Conservation (phyloP, 441 rosid species). For the Gossypium lobatum region DNA sequence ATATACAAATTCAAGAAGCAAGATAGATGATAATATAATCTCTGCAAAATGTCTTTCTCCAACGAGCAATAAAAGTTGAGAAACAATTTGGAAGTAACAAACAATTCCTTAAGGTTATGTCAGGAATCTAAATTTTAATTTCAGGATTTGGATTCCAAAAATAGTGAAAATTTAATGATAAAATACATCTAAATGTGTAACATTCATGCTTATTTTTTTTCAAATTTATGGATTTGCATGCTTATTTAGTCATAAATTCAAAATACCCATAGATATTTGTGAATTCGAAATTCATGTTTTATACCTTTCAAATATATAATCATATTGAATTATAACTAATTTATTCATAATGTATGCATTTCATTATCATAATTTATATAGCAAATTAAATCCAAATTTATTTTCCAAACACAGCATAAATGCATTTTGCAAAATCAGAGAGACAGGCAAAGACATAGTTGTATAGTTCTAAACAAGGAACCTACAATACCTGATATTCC, state of each 20-base stretch:
- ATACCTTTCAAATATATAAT: neutral
- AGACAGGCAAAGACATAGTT: neutral
- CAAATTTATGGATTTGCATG: neutral
- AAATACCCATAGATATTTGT: neutral
- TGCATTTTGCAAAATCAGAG: neutral
- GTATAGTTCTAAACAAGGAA: neutral
- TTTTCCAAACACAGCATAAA: neutral
- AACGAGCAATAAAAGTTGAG: neutral
- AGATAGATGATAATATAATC: neutral
- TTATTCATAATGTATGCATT: neutral
- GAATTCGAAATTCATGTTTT: neutral
- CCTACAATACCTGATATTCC: constrained; percentile 64
- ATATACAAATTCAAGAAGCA: neutral
- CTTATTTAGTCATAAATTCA: neutral
- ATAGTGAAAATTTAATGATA: neutral
- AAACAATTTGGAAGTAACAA: neutral
- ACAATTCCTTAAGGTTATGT: neutral
- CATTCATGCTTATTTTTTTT: neutral
- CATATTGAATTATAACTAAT: neutral
- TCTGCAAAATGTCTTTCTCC: neutral
- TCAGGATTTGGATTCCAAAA: neutral
- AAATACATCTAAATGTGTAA: neutral
- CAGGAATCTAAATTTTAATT: neutral
- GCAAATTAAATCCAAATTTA: neutral
- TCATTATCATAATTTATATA: neutral